A percentile compares a stretch with the other conserved stretches of the same genome.
phyloP scores from a whole-genome alignment of 2,329 filamentous ascomycete species.

The Stylonectria norvegica region DNA sequence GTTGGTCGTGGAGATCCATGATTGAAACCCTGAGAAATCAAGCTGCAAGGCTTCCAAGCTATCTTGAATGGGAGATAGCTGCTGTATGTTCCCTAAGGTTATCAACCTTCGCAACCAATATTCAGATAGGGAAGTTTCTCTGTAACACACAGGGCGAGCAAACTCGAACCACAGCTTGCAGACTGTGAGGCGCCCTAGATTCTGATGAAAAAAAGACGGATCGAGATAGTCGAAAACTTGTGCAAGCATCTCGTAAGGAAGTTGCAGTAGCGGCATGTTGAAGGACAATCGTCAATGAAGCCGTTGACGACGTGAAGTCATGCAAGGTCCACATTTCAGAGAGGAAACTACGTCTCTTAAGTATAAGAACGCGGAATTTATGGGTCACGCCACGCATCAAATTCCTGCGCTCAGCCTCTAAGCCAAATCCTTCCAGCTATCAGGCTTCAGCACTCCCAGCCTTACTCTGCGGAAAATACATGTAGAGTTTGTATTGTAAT shows the following conservation, averaged over 20 bases:
- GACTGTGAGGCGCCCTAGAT: constrained; percentile 15
- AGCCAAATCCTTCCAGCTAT: too few relatives aligned
- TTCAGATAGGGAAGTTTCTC: constrained; percentile 5
- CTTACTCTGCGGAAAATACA: too few relatives aligned
- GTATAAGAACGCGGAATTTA: too few relatives aligned
- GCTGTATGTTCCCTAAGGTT: not conserved
- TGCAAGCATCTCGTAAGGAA: constrained; percentile 16
- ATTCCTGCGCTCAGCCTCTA: too few relatives aligned
- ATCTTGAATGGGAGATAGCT: constrained; percentile 1
- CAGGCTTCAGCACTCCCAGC: too few relatives aligned
- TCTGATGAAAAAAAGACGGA: constrained; percentile 15
- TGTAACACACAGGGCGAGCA: constrained; percentile 11
- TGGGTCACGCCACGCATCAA: too few relatives aligned
- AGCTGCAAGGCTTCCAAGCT: constrained; percentile 12
- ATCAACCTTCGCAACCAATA: constrained; percentile 7
- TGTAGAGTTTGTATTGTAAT: too few relatives aligned
- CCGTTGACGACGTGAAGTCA: too few relatives aligned
- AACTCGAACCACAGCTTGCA: constrained; percentile 20
- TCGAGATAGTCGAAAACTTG: constrained; percentile 17
- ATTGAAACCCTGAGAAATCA: constrained; percentile 5
- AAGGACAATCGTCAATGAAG: too few relatives aligned
- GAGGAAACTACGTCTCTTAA: too few relatives aligned
- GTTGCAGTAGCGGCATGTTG: constrained; percentile 15
- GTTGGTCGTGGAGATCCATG: not conserved
- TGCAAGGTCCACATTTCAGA: too few relatives aligned